Evolutionary conservation across 768 basidiomycete genomes (phyloP).

Genomic region (Tremella mesenterica): DNA sequence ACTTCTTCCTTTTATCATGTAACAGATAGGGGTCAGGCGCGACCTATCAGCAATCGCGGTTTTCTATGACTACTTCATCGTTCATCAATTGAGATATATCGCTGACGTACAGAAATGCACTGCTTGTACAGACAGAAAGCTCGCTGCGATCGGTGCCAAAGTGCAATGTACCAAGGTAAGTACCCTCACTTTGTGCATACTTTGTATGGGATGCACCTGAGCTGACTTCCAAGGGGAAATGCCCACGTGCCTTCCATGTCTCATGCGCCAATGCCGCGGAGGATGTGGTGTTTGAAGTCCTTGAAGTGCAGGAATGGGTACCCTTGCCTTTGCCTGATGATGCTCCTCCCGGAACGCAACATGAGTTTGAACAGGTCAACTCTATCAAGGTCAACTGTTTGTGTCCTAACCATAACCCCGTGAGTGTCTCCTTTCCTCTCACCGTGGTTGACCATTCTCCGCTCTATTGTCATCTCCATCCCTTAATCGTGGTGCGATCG

Average conservation of each 20-base stretch:
- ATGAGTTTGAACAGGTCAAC: constrained; percentile 53
- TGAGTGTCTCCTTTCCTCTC: constrained; percentile 49
- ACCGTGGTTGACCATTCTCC: too few relatives aligned
- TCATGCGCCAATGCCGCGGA: constrained; percentile 66
- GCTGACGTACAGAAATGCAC: constrained; percentile 66
- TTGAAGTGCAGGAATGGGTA: constrained; percentile 33
- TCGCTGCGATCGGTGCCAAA: constrained; percentile 40
- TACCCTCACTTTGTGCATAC: too few relatives aligned
- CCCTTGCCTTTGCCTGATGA: constrained; percentile 10
- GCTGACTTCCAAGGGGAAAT: constrained; percentile 62
- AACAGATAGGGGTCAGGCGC: too few relatives aligned
- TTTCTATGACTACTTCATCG: too few relatives aligned
- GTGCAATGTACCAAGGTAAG: constrained; percentile 72
- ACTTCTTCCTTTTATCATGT: too few relatives aligned
- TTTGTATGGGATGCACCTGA: too few relatives aligned
- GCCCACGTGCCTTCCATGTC: constrained; percentile 85
- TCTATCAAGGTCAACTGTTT: constrained; percentile 47
- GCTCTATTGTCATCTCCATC: too few relatives aligned
- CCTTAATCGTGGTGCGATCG: not conserved
- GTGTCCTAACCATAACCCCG: constrained; percentile 85
- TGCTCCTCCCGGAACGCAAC: constrained; percentile 6
- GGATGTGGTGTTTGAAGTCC: constrained; percentile 21
- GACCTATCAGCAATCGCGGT: too few relatives aligned
- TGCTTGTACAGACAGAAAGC: constrained; percentile 59
- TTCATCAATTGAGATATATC: not conserved